Evolutionary conservation across 2,329 filamentous ascomycete species (phyloP).

Genomic region (Stemphylium lycopersici): DNA sequence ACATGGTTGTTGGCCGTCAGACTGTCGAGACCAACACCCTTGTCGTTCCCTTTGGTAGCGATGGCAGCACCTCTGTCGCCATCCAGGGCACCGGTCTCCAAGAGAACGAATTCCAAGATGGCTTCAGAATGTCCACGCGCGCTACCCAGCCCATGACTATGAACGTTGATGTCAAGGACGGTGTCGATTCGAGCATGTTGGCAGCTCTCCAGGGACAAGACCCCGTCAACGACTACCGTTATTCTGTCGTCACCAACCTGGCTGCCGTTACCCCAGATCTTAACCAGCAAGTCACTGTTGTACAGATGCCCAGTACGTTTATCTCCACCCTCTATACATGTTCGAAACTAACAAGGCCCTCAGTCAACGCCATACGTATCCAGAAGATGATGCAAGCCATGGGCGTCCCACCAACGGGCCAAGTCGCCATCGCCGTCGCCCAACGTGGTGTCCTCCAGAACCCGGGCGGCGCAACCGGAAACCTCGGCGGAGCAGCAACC

Average conservation of each 20-base stretch:
- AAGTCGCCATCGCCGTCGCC: conserved; percentile 44
- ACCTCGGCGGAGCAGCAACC: conserved; percentile 32
- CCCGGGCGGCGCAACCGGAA: conserved; percentile 44
- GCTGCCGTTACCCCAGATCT: conserved; percentile 42
- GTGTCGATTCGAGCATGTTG: conserved; percentile 43
- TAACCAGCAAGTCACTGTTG: conserved; percentile 45
- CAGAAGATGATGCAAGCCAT: conserved; percentile 46
- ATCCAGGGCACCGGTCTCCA: conserved; percentile 46
- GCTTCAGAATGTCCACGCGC: conserved; percentile 46
- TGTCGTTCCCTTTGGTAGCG: conserved; percentile 42
- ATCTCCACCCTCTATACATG: too few species aligned
- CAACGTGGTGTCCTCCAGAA: conserved; percentile 46
- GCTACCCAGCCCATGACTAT: conserved; percentile 46
- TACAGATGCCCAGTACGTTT: conserved; percentile 46
- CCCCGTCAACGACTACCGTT: conserved; percentile 45
- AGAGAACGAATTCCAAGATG: conserved; percentile 48
- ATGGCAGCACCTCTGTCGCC: conserved; percentile 32
- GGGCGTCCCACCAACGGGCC: conserved; percentile 38
- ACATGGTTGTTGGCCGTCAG: conserved; percentile 48
- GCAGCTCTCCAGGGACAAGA: conserved; percentile 38
- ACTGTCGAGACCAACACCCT: conserved; percentile 44
- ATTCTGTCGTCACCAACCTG: conserved; percentile 43
- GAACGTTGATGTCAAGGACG: conserved; percentile 46
- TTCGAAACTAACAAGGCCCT: conserved; percentile 15
- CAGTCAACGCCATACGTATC: conserved; percentile 45